Percentiles rank a stretch among this genome's conserved stretches.
Evolutionary conservation across 345 rosid species (phyloP).

Genomic region (Cardamine chenopodiifolia): DNA sequence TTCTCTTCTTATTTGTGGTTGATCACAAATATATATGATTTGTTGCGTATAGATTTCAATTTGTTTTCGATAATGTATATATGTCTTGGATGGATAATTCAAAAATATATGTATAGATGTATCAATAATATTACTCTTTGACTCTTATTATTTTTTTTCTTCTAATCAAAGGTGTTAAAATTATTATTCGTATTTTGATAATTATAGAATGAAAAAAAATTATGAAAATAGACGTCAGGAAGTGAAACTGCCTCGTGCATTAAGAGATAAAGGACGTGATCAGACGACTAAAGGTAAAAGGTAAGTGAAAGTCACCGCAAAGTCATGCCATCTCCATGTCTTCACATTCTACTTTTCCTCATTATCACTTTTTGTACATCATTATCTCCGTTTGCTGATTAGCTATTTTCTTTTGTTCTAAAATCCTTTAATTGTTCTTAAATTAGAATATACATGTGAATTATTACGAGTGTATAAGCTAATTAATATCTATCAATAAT

Average conservation of each 20-base stretch:
- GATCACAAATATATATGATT: conserved; percentile 11
- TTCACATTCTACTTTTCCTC: conserved; percentile 31
- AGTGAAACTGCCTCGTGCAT: conserved; percentile 48
- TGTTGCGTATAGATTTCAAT: neutral
- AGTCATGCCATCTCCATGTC: conserved; percentile 41
- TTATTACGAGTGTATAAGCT: neutral
- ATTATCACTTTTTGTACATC: neutral
- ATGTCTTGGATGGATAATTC: neutral
- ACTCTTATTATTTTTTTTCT: neutral
- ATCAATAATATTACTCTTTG: neutral
- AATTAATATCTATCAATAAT: too few relatives aligned
- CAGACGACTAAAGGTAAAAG: conserved; percentile 26
- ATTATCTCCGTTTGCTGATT: neutral
- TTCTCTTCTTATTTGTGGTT: conserved; percentile 23
- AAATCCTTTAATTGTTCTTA: neutral
- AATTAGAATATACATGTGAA: neutral
- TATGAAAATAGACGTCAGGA: conserved; percentile 22
- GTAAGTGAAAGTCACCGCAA: conserved; percentile 24
- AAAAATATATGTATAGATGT: neutral
- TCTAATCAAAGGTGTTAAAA: neutral
- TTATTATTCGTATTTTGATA: neutral
- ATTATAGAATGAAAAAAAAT: neutral
- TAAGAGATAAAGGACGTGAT: conserved; percentile 36
- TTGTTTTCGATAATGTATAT: conserved; percentile 12
- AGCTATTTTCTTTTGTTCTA: neutral